Base-by-base conservation (phyloP, 2,329 filamentous ascomycete genomes). In the Leptosphaerulina australis region DNA sequence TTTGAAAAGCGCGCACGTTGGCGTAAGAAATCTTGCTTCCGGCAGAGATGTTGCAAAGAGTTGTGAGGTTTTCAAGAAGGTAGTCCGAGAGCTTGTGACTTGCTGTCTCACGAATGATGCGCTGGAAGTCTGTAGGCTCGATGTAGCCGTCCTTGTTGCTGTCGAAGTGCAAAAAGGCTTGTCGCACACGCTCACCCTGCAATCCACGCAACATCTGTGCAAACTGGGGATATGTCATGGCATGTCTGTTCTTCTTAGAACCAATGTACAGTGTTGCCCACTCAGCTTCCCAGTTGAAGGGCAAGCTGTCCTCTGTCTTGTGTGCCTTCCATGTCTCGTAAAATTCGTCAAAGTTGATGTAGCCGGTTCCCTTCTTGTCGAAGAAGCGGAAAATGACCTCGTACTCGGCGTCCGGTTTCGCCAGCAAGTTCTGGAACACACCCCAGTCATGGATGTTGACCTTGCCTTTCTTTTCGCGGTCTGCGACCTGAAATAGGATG, bases 301-400 rank as follows among this genome's bases (percentile, higher is more conserved):
- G 90, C 56, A 99, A 88, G 71, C 83, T 90, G 53, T 90, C 82
- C 18, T 85, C 78, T n/a, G 88, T 87, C 79, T 93, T 96, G 82
- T 96, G 95, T 64, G 87, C 80, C 76, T 93, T 88, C 76, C 95
- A 97, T 50, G 93, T 79, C 51, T 85, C 82, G 69, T 90, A 86
- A 76, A 99, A 92, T 65, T 91, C 85, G 29, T 96, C 88, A 69
- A 93, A 96, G 72, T 92, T 93, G 68, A 99, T 91, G 38, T 83
- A 83, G 54, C 94, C 94, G 15, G 85, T 88, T 55, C 89, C 84
- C 41, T 93, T 86, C 64, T 90, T 82, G 70, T 97, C 93, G 76
- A 99, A 99, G 46, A 99, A 83, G 65, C 94, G 90, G 78, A 97
- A 99, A 12, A 94, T 93, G 65, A 99, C 96, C 75, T 97, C 92